A percentile compares a stretch with the other conserved stretches of the same genome.
Evolutionary conservation across 352 stramenopile genomes (phyloP).

Genomic region (Thalassiosira gravida): DNA sequence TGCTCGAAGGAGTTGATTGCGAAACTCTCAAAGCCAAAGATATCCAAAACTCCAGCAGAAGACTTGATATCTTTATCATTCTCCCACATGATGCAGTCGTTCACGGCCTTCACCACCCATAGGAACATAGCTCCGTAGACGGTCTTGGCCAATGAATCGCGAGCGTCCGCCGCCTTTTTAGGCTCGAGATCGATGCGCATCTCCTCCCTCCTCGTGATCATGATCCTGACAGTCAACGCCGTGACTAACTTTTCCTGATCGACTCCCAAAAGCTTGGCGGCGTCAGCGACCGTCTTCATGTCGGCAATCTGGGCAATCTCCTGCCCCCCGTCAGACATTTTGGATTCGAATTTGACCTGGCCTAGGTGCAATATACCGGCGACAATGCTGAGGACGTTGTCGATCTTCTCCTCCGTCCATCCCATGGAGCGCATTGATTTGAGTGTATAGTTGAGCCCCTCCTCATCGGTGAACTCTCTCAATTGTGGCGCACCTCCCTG

Average conservation of each 20-base stretch:
- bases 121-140: conserved; percentile 90
- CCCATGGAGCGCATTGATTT: conserved; percentile 83
- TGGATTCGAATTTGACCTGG: conserved; percentile 92
- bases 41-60: conserved; percentile 91
- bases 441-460: conserved; percentile 76
- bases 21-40: conserved; percentile 98
- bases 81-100: conserved; percentile 82
- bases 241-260: neutral
- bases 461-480: conserved; percentile 82
- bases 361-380: conserved; percentile 96
- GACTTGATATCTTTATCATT: conserved; percentile 78
- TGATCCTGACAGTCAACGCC: conserved; percentile 36
- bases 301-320: conserved; percentile 79
- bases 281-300: conserved; percentile 72
- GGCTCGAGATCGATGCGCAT: conserved; percentile 90
- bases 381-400: conserved; percentile 94
- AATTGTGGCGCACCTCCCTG: conserved; percentile 71
- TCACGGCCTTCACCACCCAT: conserved; percentile 90
- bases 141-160: conserved; percentile 89
- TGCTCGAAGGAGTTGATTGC: conserved; percentile 92
- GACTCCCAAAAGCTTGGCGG: conserved; percentile 82
- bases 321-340: conserved; percentile 76
- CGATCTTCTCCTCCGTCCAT: conserved; percentile 89
- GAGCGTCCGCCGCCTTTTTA: conserved; percentile 89
- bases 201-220: conserved; percentile 86